Evolutionary conservation across 768 basidiomycete species (phyloP), one percentile per base, ranked within the genome.

Genomic region (Russula foetens): DNA sequence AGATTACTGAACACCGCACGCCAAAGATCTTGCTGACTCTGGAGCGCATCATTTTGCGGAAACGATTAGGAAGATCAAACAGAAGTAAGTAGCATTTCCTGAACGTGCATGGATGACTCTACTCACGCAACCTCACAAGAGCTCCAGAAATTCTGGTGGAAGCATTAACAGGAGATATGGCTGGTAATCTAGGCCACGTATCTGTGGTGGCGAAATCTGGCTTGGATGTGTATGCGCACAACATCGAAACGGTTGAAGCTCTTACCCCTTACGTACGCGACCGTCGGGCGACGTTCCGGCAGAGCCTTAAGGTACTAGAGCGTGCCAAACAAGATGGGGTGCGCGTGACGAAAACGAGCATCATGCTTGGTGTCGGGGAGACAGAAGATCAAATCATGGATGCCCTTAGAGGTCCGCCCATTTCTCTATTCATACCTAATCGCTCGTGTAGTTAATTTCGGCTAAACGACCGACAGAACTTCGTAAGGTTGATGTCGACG

Each of bases 351-450:
- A 99, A 99, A 78, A 98, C 94, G 9, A 98, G 95, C 69, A 87
- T 99, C 61, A 99, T 99, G 97, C 84, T 99, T 48, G 97, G 97
- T 59, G 86, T 98, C 1, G 97, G 97, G 9, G 97, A 99, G 76
- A 82, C 79, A 43, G 83, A 85, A 44, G 85, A 89, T 5, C 91
- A 99, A 72, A 68, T 99, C 14, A 72, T 87, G 71, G 82, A 87
- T 68, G 85, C 95, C 2, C 78, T 99, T 4, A 81, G 82, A 78
- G 90, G 96, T 93, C 57, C 68, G 80, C 73, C 17, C 2, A 7
- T 43, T 17, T 48, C 53, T 19, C 57, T 41, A n/a, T 50, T 24
- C 14, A 14, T 15, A 3, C 3, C 15, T 52, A 35, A 46, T 54
- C 52, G 33, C 12, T 54, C 52, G 33, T 11, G 35, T 15, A 15